Conservation (phyloP, 257 asterid genomes). For the Phtheirospermum japonicum region DNA sequence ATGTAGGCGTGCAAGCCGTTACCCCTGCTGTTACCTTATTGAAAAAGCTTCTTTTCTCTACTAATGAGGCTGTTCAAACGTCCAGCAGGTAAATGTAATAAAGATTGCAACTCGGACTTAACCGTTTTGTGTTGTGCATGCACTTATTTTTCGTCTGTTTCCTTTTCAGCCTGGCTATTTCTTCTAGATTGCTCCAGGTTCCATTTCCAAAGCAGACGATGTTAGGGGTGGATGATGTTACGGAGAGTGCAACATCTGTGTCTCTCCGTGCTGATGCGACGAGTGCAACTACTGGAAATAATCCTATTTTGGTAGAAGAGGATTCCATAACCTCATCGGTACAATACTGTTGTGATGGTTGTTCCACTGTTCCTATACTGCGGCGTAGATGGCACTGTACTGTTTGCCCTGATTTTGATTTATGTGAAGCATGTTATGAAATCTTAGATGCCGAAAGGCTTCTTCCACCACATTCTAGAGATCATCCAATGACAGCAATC, state of each 20-base stretch:
- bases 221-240: constrained; percentile 79
- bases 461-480: constrained; percentile 95
- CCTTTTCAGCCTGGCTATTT: constrained; percentile 91
- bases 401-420: constrained; percentile 96
- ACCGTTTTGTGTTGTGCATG: constrained; percentile 15
- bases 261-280: constrained; percentile 62
- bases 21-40: constrained; percentile 85
- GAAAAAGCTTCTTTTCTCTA: constrained; percentile 74
- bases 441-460: constrained; percentile 88
- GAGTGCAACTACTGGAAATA: constrained; percentile 56
- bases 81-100: constrained; percentile 77
- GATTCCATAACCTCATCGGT: constrained; percentile 93
- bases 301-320: constrained; percentile 80
- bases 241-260: constrained; percentile 55
- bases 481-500: constrained; percentile 93
- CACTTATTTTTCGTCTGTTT: constrained; percentile 32
- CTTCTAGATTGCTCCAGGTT: constrained; percentile 97
- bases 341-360: constrained; percentile 97
- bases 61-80: constrained; percentile 94
- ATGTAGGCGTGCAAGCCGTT: constrained; percentile 55
- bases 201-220: constrained; percentile 99
- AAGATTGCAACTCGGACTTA: constrained; percentile 17
- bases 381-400: constrained; percentile 99
- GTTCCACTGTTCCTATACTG: constrained; percentile 95
- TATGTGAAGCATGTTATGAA: constrained; percentile 96